Conservation (phyloP, 1,139 yeast genomes). For the Debaryomyces udenii region DNA sequence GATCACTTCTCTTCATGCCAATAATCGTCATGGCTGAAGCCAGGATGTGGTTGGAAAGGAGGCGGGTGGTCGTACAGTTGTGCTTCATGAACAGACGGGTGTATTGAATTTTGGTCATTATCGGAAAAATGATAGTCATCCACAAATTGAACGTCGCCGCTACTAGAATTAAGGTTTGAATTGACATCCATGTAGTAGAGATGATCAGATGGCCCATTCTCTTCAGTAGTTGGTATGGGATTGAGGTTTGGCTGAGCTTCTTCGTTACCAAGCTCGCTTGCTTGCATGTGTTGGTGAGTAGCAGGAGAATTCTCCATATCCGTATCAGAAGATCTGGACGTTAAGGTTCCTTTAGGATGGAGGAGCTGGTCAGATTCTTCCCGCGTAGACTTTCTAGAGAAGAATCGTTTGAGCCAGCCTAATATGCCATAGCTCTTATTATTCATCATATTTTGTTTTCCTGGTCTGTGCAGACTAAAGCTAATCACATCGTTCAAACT, state of each 20-base stretch:
- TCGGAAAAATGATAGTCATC: conserved; percentile 33
- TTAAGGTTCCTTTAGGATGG: too few relatives aligned
- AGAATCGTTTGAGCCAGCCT: neutral
- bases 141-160: conserved; percentile 31
- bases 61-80: conserved; percentile 25
- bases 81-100: conserved; percentile 1
- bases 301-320: too few relatives aligned
- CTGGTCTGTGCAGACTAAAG: conserved; percentile 19
- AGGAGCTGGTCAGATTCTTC: too few relatives aligned
- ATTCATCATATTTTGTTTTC: conserved; percentile 18
- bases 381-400: too few relatives aligned
- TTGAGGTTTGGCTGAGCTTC: too few relatives aligned
- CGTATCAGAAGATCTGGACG: too few relatives aligned
- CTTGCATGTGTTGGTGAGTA: too few relatives aligned
- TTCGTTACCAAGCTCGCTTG: too few relatives aligned
- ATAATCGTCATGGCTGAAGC: conserved; percentile 35
- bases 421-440: conserved; percentile 7
- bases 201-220: too few relatives aligned
- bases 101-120: conserved; percentile 19
- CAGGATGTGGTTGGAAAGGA: conserved; percentile 39
- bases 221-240: too few relatives aligned
- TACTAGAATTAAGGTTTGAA: conserved; percentile 12
- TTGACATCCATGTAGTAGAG: too few relatives aligned
- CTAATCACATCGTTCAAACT: conserved; percentile 41
- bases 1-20: conserved; percentile 31